Base-by-base conservation (phyloP, 495 filamentous ascomycete species). In the Chaetomidium leptoderma region DNA sequence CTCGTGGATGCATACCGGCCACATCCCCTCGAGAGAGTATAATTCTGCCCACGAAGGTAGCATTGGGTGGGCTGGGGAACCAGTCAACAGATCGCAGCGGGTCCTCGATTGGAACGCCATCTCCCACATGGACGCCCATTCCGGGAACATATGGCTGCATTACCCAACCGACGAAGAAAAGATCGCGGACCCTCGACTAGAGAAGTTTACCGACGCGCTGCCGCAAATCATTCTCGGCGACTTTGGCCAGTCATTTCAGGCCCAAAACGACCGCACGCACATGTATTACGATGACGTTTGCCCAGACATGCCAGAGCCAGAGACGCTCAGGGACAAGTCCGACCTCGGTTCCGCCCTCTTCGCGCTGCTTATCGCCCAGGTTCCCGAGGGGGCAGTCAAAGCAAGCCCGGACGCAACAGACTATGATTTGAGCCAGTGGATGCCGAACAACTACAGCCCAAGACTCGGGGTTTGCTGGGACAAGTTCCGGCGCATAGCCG, bases 161-260 rank as follows among this genome's bases (percentile, higher is more conserved):
- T 61, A 50, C 16, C 57, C 58, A 7, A 54, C 49, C 10, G 48
- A 56, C 11, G 44, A 58, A 14, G 63, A 66, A 35, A 51, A 42
- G 33, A 2, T 4, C 5, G 3, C 30, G 1, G 53, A 65, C 46
- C 24, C 54, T 0, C 5, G 29, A 0, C 43, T 63, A 13, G n/a
- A 23, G 0, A 8, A 19, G 3, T 66, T 53, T 23, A 32, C 17
- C 1, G 43, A 56, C 9, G 13, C 2, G 2, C 29, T 60, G 2
- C 60, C 60, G 30, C 60, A 66, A 26, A 33, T 60, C 6, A 45
- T 54, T 9, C 3, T 59, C 13, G 57, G 50, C 9, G 43, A 59
- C 33, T 59, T 47, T 33, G 57, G 49, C 14, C 9, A 48, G 13
- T 40, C 55, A 7, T 4, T 54, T n/a, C 26, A 53, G 23, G 50